Base-by-base conservation (phyloP, 164 flowering plant species). In the Warburgia ugandensis region DNA sequence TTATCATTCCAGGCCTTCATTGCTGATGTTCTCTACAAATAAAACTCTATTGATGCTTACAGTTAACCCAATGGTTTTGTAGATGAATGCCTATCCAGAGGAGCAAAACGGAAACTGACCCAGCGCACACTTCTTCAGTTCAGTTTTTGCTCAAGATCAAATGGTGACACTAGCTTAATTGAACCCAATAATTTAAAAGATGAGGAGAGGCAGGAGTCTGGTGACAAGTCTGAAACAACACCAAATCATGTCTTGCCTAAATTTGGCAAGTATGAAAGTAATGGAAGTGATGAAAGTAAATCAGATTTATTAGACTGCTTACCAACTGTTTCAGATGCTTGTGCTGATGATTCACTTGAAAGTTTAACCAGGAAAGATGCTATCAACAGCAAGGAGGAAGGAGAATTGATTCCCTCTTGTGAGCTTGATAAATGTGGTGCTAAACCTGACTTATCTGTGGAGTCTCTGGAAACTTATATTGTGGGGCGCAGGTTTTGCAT, bases 51-150 rank as follows among this genome's bases (percentile, higher is more conserved):
- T n/a, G n/a, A n/a, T n/a, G n/a, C n/a, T n/a, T n/a, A n/a, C n/a
- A n/a, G n/a, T n/a, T n/a, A n/a, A n/a, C n/a, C n/a, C n/a, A n/a
- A n/a, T 27, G 30, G 14, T 6, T 41, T 63, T 61, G 35, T 79
- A 91, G 96, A 91, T 85, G 59, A 56, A 27, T 87, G 98, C 51
- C 75, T 91, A 11, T 28, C 71, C 27, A 74, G 75, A 64, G 83
- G 94, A 58, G 76, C 70, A 19, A 87, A 87, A 47, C 63, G 96
- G 43, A 91, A 83, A 53, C 48, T 85, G 69, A 70, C 75, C 25
- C 98, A 91, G 54, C 61, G 70, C 27, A 91, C 98, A 6, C 95
- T 91, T 52, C 73, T 81, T 62, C 83, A 87, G 61, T 63, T 76
- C 33, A 81, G 75, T 40, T 85, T 79, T 61, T 62, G 42, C 48